Conservation (phyloP, 2,329 filamentous ascomycete genomes). For the Fusarium sp. region DNA sequence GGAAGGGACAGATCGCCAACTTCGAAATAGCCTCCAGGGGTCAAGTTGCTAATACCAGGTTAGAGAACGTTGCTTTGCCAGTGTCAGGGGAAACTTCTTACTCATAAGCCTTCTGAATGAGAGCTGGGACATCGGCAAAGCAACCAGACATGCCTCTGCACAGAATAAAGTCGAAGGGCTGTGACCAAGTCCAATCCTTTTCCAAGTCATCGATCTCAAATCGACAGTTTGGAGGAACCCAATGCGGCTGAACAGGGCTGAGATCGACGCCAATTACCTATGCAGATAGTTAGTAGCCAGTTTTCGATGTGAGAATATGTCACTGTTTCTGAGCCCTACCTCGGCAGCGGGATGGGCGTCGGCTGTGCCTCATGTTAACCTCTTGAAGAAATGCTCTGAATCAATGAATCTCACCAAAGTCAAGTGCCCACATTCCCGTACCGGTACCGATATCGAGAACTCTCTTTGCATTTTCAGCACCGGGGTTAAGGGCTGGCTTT, state of each 20-base stretch:
- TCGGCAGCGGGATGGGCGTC: conserved; percentile 28
- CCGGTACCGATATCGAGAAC: conserved; percentile 42
- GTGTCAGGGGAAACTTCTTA: background rate
- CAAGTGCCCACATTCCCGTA: conserved; percentile 42
- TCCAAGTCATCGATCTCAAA: conserved; percentile 42
- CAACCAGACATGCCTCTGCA: conserved; percentile 33
- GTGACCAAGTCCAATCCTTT: conserved; percentile 38
- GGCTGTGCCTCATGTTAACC: conserved; percentile 5
- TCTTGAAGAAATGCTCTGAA: background rate
- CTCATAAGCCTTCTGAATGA: conserved; percentile 39
- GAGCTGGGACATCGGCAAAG: conserved; percentile 31
- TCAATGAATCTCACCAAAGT: conserved; percentile 27
- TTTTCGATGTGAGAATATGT: background rate
- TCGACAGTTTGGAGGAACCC: conserved; percentile 35
- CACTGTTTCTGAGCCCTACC: background rate
- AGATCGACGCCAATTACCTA: conserved; percentile 36
- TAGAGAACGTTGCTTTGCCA: background rate
- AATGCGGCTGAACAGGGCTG: conserved; percentile 33
- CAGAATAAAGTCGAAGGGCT: conserved; percentile 41
- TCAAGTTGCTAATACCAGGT: conserved; percentile 21
- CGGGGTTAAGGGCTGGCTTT: conserved; percentile 22
- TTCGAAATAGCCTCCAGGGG: conserved; percentile 39
- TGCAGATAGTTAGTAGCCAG: background rate
- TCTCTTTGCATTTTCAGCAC: conserved; percentile 29
- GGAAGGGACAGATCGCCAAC: conserved; percentile 33